Base-by-base conservation (phyloP, 2,329 filamentous ascomycete genomes). In the Ilyonectria destructans region DNA sequence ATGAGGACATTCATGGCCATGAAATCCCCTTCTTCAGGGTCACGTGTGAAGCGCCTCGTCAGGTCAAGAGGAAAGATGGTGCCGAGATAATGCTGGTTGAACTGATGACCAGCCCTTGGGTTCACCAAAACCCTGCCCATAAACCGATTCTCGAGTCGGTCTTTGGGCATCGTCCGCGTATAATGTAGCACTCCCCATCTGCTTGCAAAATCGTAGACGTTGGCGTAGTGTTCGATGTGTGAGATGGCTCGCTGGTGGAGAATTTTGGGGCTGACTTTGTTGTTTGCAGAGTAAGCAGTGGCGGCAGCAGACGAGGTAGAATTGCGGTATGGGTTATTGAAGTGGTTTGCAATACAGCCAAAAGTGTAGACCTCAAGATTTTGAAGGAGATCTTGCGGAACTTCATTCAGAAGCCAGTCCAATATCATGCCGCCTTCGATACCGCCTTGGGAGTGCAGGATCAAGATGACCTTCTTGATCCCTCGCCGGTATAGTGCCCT, bases 21-120 rank as follows among this genome's bases (percentile, higher is more conserved):
- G 4, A 71, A 71, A 5, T 64, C 65, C 4, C 56, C 61, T 2
- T 37, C 23, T 13, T 12, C 37, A 1, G 51, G 31, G 13, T 61
- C 23, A 0, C 68, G 56, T 1, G 58, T 5, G n/a, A 23, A 49
- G 10, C 10, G 37, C 31, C 59, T 35, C 1, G 31, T 54, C 19
- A 33, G 15, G 7, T 69, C 61, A 13, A 71, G 13, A 0, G 65
- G 60, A 3, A 73, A 71, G 54, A 73, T 69, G 6, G 37, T 23
- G 29, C 62, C 65, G 2, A 73, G 68, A 29, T 73, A 73, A 17
- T 73, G 58, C 37, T 73, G 66, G 17, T 73, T 72, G n/a, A 73
- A 55, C 12, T 66, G 62, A 29, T 73, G 70, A 13, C 71, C 71
- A 1, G 60, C 68, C 0, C 31, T 54, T 26, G 62, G 63, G 21